Percentiles rank a stretch among this genome's conserved stretches.
These are phyloP conservation scores for Arthroderma sp. DNA, from an alignment of 2,329 filamentous ascomycete genomes.

Conservation along the genomic window DNA sequence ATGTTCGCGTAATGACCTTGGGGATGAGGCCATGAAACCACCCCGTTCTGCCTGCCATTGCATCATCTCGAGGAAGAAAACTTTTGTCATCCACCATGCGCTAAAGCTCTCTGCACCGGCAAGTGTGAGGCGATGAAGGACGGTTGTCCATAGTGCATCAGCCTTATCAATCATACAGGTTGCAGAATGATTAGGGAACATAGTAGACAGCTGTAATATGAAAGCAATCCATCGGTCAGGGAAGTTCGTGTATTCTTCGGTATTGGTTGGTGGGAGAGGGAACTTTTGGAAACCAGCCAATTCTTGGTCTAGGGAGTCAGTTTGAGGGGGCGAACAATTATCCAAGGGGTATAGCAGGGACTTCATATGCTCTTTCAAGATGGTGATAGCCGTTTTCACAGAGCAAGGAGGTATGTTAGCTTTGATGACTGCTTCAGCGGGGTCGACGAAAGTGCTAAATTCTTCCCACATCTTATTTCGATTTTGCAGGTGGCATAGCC, in stretches of 20 bases:
- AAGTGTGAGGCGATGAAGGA: conserved; percentile 34
- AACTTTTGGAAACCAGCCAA: conserved; percentile 23
- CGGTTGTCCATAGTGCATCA: conserved; percentile 33
- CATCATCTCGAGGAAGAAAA: conserved; percentile 91
- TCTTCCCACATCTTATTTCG: conserved; percentile 93
- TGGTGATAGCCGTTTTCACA: conserved; percentile 25
- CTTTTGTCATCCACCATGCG: conserved; percentile 62
- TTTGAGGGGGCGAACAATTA: conserved; percentile 25
- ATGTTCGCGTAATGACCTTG: conserved; percentile 23
- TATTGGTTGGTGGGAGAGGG: conserved; percentile 27
- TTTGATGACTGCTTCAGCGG: conserved; percentile 30
- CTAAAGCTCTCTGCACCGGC: conserved; percentile 37
- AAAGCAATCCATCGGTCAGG: conserved; percentile 38
- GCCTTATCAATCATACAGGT: conserved; percentile 37
- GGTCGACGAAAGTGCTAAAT: conserved; percentile 41
- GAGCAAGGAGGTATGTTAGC: conserved; percentile 32
- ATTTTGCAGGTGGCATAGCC: conserved; percentile 78
- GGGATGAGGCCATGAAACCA: conserved; percentile 59
- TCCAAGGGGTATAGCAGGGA: conserved; percentile 32
- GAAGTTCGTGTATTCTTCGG: conserved; percentile 36
- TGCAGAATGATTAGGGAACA: conserved; percentile 32
- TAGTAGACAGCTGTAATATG: conserved; percentile 30
- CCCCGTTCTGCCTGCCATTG: conserved; percentile 80
- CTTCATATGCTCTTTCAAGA: conserved; percentile 35
- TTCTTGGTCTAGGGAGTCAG: conserved; percentile 24